Evolutionary conservation across 73 alveolate genomes (phyloP).

Genomic region (Tetrahymena elliotti): DNA sequence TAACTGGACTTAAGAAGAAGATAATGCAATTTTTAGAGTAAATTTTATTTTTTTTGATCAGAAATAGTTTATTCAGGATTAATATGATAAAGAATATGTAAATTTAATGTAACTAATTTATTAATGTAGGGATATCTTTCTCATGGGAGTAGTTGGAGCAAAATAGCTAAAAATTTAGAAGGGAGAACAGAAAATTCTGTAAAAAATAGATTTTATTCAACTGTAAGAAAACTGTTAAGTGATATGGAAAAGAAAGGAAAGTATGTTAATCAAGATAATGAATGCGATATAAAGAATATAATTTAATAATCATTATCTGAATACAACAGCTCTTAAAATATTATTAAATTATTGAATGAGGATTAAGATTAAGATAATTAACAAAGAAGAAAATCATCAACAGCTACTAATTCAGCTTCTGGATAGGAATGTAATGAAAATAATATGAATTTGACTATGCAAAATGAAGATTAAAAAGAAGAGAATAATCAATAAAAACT

Average conservation of each 20-base stretch:
- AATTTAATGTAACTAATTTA: background rate
- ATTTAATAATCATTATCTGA: background rate
- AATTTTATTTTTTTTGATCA: background rate
- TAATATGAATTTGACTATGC: background rate
- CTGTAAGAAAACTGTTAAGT: slow-evolving; percentile 33
- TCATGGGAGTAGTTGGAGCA: slow-evolving; percentile 25
- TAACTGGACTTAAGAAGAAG: slow-evolving; percentile 56
- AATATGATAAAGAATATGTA: too few relatives aligned
- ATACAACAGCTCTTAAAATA: background rate
- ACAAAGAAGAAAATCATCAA: background rate
- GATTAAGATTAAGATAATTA: background rate
- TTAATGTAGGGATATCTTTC: slow-evolving; percentile 2
- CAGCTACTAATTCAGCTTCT: background rate
- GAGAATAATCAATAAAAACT: background rate
- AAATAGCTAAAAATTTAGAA: slow-evolving; percentile 30
- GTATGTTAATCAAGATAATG: background rate
- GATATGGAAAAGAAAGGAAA: slow-evolving; percentile 38
- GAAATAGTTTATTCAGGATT: background rate
- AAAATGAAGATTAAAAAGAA: background rate
- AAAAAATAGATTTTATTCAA: slow-evolving; percentile 38
- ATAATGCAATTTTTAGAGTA: background rate
- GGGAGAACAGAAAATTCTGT: slow-evolving; percentile 48
- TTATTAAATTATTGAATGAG: background rate
- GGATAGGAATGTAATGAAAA: background rate
- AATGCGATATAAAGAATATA: background rate